Evolutionary conservation across 106 monocot species (phyloP).

Genomic region (Apostasia ramifera): DNA sequence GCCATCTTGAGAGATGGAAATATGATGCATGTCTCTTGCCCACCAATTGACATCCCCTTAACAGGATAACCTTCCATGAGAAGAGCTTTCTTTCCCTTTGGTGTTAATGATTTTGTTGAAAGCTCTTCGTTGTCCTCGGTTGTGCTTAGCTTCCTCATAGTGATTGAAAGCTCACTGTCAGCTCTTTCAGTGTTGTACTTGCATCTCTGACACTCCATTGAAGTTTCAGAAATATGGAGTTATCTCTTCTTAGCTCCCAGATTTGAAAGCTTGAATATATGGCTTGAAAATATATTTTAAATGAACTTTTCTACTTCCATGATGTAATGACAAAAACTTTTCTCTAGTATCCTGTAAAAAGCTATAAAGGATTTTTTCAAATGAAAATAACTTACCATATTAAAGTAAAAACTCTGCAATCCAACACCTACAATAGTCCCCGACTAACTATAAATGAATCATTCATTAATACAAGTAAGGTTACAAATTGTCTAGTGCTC

Average conservation of each 20-base stretch:
- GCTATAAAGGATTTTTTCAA: not conserved
- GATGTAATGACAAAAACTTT: not conserved
- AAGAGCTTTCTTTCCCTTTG: slow-evolving; percentile 28
- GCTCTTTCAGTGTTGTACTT: not conserved
- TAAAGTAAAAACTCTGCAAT: no score
- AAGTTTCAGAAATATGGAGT: not conserved
- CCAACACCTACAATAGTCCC: no score
- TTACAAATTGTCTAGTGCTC: no score
- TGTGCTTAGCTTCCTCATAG: slow-evolving; percentile 1
- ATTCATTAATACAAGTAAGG: no score
- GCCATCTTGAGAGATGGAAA: slow-evolving; percentile 77
- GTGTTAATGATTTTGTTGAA: not conserved
- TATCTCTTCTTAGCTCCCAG: not conserved
- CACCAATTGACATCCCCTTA: slow-evolving; percentile 86
- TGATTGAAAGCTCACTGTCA: not conserved
- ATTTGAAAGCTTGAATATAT: not conserved
- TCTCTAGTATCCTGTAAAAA: not conserved
- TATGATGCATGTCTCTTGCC: slow-evolving; percentile 90
- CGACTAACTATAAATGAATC: no score
- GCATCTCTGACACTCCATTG: not conserved
- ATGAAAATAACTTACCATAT: no score
- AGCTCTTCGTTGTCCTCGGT: slow-evolving; percentile 1
- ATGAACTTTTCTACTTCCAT: not conserved
- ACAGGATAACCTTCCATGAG: slow-evolving; percentile 73
- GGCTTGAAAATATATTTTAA: not conserved